Percentiles rank a stretch among this genome's conserved stretches.
These are phyloP conservation scores for Bipolaris gigantea DNA, from an alignment of 2,329 filamentous ascomycete species.

Conservation along the genomic window DNA sequence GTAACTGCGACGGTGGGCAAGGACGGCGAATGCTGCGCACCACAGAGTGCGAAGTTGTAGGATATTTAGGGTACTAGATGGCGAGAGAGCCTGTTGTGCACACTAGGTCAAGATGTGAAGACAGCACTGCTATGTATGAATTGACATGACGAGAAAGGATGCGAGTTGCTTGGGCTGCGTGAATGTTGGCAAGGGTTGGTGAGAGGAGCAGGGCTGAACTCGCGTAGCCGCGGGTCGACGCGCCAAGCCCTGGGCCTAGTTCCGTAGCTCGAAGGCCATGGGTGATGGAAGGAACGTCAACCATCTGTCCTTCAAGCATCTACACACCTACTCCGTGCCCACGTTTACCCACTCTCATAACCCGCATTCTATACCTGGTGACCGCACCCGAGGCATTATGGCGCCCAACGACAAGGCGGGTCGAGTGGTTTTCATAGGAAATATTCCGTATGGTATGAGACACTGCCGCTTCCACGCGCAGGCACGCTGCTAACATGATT, in stretches of 20 bases:
- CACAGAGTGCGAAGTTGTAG: conserved; percentile 25
- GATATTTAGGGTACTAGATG: background rate
- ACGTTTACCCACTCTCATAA: background rate
- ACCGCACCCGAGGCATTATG: conserved; percentile 21
- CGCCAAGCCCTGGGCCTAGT: conserved; percentile 11
- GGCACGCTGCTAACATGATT: conserved; percentile 17
- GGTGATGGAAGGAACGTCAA: conserved; percentile 9
- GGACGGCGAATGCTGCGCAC: conserved; percentile 46
- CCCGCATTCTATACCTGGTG: background rate
- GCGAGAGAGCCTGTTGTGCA: background rate
- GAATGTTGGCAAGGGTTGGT: background rate
- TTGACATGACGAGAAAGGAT: background rate
- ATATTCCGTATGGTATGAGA: conserved; percentile 76
- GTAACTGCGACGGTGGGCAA: conserved; percentile 41
- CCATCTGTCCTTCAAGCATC: background rate
- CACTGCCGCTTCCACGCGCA: background rate
- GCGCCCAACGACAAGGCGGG: conserved; percentile 66
- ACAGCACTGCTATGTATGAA: background rate
- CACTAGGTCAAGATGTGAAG: background rate
- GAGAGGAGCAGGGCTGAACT: background rate
- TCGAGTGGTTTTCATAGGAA: conserved; percentile 81
- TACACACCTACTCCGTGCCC: background rate
- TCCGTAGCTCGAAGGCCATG: conserved; percentile 4
- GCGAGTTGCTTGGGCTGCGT: background rate
- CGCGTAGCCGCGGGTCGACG: conserved; percentile 3